Percentiles rank a stretch among this genome's conserved stretches.
phyloP scores from a whole-genome alignment of 176 grass and related monocot genomes.

The Canna indica region DNA sequence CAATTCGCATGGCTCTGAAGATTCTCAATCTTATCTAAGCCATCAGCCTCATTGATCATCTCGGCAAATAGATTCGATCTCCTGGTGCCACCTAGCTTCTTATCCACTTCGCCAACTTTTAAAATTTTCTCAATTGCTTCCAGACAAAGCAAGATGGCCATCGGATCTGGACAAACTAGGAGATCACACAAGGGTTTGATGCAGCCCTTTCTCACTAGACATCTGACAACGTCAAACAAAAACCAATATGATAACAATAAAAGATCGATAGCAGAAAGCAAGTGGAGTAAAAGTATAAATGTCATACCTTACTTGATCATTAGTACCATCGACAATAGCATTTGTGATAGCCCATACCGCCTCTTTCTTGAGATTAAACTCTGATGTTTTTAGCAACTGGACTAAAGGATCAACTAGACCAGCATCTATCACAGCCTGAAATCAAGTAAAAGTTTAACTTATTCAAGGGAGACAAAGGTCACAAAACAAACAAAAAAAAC shows the following conservation, averaged over 20 bases:
- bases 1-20: slow-evolving; percentile 11
- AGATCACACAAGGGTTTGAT: slow-evolving; percentile 7
- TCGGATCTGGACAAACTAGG: background rate
- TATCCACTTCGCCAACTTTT: slow-evolving; percentile 5
- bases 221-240: background rate
- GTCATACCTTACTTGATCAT: slow-evolving; percentile 9
- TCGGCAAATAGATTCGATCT: background rate
- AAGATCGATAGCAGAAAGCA: too few relatives aligned
- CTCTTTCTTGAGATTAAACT: slow-evolving; percentile 12
- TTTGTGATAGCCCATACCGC: slow-evolving; percentile 6
- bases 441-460: too few relatives aligned
- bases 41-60: slow-evolving; percentile 9
- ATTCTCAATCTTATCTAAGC: slow-evolving; percentile 11
- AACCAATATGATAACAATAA: background rate
- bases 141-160: background rate
- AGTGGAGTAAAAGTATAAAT: background rate
- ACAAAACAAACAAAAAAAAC: background rate
- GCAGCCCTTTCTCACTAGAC: slow-evolving; percentile 1
- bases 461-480: background rate
- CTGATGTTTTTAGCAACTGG: slow-evolving; percentile 1
- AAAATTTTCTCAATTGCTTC: slow-evolving; percentile 9
- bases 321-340: slow-evolving; percentile 4
- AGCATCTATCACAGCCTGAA: slow-evolving; percentile 1
- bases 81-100: background rate
- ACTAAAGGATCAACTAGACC: slow-evolving; percentile 8